Percentiles rank a stretch among this genome's conserved stretches.
Conservation (phyloP, 2,329 filamentous ascomycete species). For the Fusarium dlaminii region DNA sequence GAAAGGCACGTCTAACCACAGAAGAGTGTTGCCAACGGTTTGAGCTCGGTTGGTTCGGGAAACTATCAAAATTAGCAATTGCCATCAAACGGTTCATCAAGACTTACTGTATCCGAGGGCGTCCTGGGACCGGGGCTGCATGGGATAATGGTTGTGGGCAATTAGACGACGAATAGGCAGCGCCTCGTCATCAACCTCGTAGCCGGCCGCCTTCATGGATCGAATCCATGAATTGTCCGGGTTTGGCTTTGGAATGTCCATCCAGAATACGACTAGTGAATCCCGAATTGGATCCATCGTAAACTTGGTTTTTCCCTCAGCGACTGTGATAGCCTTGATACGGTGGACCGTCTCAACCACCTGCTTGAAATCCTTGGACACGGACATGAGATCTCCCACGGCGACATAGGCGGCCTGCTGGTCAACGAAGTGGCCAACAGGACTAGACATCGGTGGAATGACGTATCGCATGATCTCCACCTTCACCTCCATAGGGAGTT, state of each 20-base stretch:
- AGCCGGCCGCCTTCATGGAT: not conserved
- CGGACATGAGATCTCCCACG: not conserved
- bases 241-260: not conserved
- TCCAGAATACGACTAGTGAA: not conserved
- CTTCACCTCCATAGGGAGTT: not conserved
- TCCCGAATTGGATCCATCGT: not conserved
- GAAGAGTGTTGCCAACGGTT: not conserved
- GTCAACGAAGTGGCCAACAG: not conserved
- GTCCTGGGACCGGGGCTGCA: not conserved
- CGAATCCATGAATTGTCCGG: not conserved
- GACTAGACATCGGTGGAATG: not conserved
- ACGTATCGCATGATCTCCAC: not conserved
- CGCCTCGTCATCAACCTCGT: not conserved
- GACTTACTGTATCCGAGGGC: not conserved
- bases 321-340: not conserved
- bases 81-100: not conserved
- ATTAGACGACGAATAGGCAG: not conserved
- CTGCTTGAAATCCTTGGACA: not conserved
- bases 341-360: not conserved
- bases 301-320: not conserved
- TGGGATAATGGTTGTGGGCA: rapidly evolving
- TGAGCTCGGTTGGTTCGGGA: not conserved
- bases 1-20: not conserved
- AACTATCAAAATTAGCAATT: not conserved
- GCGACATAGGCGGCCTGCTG: rapidly evolving